Evolutionary conservation across 2,329 filamentous ascomycete genomes (phyloP).

Genomic region (Penicillium digitatum): DNA sequence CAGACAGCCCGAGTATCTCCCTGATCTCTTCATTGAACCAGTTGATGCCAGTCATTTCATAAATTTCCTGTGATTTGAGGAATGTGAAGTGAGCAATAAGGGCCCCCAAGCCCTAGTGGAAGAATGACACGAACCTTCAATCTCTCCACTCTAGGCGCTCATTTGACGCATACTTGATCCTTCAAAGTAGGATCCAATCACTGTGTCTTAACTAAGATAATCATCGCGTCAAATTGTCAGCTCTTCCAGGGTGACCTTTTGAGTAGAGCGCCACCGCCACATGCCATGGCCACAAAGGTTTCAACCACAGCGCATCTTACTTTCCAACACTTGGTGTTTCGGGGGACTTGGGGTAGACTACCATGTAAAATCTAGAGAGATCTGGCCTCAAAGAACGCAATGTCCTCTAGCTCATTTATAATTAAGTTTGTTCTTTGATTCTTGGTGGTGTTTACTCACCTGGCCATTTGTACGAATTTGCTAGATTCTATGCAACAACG

Average conservation of each 20-base stretch:
- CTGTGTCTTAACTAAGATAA: not conserved
- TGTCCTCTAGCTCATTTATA: not conserved
- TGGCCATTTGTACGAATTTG: slow-evolving; percentile 2
- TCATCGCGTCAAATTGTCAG: slow-evolving; percentile 2
- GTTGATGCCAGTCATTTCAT: not conserved
- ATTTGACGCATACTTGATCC: not conserved
- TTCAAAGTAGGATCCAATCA: not conserved
- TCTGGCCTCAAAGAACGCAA: not conserved
- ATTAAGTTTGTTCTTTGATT: not conserved
- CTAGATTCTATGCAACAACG: not conserved
- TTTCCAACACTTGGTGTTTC: not conserved
- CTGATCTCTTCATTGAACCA: not conserved
- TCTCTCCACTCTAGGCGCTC: not conserved
- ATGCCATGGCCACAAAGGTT: not conserved
- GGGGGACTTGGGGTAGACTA: not conserved
- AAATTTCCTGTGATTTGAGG: not conserved
- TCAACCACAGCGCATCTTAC: not conserved
- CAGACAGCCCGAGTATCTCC: not conserved
- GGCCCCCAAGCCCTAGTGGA: not conserved
- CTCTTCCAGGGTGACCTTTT: not conserved
- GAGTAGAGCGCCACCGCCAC: slow-evolving; percentile 5
- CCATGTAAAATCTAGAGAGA: not conserved
- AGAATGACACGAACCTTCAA: not conserved
- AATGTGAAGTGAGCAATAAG: not conserved
- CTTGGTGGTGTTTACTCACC: slow-evolving; percentile 1